Evolutionary conservation across 2,329 filamentous ascomycete genomes (phyloP).

Genomic region (Aspergillus luchuensis): DNA sequence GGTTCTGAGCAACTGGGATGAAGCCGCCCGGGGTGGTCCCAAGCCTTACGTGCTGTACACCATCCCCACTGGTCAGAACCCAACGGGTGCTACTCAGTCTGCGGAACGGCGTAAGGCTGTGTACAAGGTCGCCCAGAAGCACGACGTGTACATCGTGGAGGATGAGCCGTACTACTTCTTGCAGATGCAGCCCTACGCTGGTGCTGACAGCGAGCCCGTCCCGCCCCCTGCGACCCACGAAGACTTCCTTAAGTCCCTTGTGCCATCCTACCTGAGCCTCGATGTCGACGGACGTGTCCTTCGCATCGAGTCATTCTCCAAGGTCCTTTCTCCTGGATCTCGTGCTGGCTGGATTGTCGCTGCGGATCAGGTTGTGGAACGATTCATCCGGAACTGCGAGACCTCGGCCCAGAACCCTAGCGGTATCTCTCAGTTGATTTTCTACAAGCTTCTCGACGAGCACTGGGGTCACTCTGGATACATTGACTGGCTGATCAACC

Average conservation of each 20-base stretch:
- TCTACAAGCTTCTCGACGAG: constrained; percentile 90
- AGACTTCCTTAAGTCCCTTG: constrained; percentile 71
- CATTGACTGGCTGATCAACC: constrained; percentile 81
- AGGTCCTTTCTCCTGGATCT: constrained; percentile 81
- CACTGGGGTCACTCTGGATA: constrained; percentile 93
- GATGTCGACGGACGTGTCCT: constrained; percentile 86
- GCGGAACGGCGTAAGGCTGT: constrained; percentile 67
- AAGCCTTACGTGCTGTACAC: constrained; percentile 72
- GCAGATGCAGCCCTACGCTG: constrained; percentile 74
- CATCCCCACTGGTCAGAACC: constrained; percentile 83
- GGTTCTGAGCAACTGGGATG: constrained; percentile 67
- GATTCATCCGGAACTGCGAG: constrained; percentile 80
- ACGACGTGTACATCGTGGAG: constrained; percentile 84
- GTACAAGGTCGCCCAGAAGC: constrained; percentile 77
- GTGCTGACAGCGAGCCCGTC: constrained; percentile 52
- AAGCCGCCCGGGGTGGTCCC: constrained; percentile 54
- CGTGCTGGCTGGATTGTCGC: constrained; percentile 88
- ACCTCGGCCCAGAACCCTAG: constrained; percentile 80
- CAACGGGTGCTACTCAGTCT: constrained; percentile 81
- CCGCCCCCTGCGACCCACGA: constrained; percentile 64
- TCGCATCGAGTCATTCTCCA: constrained; percentile 90
- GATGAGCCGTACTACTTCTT: constrained; percentile 96
- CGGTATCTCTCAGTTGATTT: constrained; percentile 78
- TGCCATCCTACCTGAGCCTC: constrained; percentile 76
- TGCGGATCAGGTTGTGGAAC: constrained; percentile 78